These are phyloP conservation scores for Phyllosticta citrichinensis DNA, from an alignment of 2,329 filamentous ascomycete species.

Conservation along the genomic window DNA sequence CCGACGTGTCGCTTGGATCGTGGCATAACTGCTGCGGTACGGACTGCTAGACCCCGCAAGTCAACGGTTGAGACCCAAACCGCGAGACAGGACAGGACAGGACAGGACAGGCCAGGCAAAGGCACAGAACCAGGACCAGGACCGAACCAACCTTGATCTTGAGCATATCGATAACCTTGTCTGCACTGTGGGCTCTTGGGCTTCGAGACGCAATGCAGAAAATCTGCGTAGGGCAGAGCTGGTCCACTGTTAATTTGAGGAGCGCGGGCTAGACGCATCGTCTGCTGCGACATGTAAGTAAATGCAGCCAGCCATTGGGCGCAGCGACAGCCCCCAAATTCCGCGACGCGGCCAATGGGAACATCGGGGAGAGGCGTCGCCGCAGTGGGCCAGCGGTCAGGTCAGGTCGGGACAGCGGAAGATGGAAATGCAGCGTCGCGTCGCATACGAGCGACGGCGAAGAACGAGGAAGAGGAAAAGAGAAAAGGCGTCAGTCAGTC, in stretches of 20 bases:
- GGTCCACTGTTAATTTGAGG: neutral
- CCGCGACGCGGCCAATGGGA: neutral
- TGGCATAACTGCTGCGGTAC: neutral
- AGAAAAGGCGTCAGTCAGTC: too few relatives aligned
- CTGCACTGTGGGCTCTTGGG: neutral
- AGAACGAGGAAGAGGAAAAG: too few relatives aligned
- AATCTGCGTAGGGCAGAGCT: neutral
- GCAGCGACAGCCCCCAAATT: neutral
- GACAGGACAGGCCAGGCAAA: too few relatives aligned
- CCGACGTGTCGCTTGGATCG: too few relatives aligned
- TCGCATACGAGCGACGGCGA: neutral
- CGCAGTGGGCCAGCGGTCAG: neutral
- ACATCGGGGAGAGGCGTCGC: neutral
- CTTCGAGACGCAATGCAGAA: neutral
- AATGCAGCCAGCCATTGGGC: neutral
- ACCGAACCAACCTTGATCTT: too few relatives aligned
- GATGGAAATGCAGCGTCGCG: too few relatives aligned
- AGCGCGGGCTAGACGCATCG: neutral
- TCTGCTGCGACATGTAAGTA: neutral
- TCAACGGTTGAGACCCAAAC: neutral
- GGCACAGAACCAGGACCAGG: too few relatives aligned
- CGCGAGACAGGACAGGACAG: too few relatives aligned
- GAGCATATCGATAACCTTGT: neutral
- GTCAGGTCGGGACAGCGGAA: too few relatives aligned
- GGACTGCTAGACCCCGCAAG: neutral